Evolutionary conservation across 805 yeast genomes (phyloP).

Genomic region (Spathaspora gorwiae): DNA sequence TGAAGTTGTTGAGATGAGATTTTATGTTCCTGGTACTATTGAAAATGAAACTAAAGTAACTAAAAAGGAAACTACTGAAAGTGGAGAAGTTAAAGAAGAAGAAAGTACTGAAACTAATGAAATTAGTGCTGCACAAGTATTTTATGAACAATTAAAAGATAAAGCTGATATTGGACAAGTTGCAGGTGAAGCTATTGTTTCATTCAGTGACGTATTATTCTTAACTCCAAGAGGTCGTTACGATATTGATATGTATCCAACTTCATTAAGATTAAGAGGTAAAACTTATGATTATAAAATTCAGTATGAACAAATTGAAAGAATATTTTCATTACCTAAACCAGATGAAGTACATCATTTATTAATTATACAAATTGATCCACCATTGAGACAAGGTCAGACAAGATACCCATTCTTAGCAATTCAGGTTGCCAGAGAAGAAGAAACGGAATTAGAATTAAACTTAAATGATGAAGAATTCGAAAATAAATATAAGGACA

Average conservation of each 20-base stretch:
- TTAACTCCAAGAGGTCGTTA: conserved; percentile 98
- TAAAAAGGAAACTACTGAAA: conserved; percentile 27
- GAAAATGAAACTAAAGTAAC: conserved; percentile 38
- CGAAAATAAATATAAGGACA: conserved; percentile 67
- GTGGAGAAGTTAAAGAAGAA: conserved; percentile 34
- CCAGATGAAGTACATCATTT: conserved; percentile 91
- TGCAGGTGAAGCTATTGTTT: conserved; percentile 91
- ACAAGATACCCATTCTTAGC: conserved; percentile 92
- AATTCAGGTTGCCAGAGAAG: conserved; percentile 84
- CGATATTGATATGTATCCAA: conserved; percentile 89
- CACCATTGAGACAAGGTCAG: conserved; percentile 97
- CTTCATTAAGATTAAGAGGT: conserved; percentile 87
- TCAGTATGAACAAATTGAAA: conserved; percentile 83
- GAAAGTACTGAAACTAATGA: conserved; percentile 40
- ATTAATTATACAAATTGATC: conserved; percentile 86
- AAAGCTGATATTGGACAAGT: conserved; percentile 92
- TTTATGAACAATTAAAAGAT: conserved; percentile 88
- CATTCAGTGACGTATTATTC: conserved; percentile 85
- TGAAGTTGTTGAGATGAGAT: conserved; percentile 90
- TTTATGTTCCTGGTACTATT: conserved; percentile 86
- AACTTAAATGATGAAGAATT: conserved; percentile 81
- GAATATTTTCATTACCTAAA: conserved; percentile 88
- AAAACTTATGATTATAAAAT: conserved; percentile 96
- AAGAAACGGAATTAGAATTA: conserved; percentile 85
- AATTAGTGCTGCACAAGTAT: conserved; percentile 72